Percentiles rank a stretch among this genome's conserved stretches.
These are phyloP conservation scores for Vicia villosa DNA, from an alignment of 306 rosid genomes.

Conservation along the genomic window DNA sequence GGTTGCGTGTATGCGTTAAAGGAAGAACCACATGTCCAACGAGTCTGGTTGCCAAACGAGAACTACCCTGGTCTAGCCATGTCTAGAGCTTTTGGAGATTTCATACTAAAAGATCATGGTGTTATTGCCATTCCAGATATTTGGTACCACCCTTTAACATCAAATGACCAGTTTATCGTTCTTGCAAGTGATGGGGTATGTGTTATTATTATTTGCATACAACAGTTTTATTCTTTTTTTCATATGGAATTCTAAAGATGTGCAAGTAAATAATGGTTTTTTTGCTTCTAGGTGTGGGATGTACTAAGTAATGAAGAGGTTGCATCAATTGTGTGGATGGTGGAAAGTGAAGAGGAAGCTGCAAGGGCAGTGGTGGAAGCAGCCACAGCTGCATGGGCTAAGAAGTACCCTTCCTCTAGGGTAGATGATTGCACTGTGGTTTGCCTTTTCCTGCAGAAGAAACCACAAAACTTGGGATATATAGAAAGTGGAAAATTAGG, in stretches of 20 bases:
- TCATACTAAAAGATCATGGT: constrained; percentile 70
- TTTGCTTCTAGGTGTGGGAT: constrained; percentile 64
- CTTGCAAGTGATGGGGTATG: constrained; percentile 76
- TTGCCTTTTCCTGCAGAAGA: constrained; percentile 56
- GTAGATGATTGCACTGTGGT: constrained; percentile 65
- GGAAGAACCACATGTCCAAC: constrained; percentile 62
- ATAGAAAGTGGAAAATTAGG: neutral
- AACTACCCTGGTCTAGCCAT: constrained; percentile 73
- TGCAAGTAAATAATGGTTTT: neutral
- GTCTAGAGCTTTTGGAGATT: constrained; percentile 86
- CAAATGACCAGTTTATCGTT: constrained; percentile 58
- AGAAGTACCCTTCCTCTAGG: constrained; percentile 50
- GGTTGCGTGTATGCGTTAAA: constrained; percentile 63
- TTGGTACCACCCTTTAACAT: constrained; percentile 46
- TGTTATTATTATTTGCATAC: neutral
- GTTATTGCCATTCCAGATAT: constrained; percentile 64
- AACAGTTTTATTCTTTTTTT: neutral
- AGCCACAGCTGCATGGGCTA: constrained; percentile 59
- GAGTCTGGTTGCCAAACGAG: constrained; percentile 67
- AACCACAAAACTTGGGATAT: neutral
- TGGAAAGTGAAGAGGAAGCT: constrained; percentile 52
- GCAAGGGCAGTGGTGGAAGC: constrained; percentile 64
- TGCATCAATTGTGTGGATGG: constrained; percentile 61
- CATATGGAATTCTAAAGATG: neutral
- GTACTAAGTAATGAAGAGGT: constrained; percentile 65